Base-by-base conservation (phyloP, 2,329 filamentous ascomycete species). In the Trichoderma simmonsii region DNA sequence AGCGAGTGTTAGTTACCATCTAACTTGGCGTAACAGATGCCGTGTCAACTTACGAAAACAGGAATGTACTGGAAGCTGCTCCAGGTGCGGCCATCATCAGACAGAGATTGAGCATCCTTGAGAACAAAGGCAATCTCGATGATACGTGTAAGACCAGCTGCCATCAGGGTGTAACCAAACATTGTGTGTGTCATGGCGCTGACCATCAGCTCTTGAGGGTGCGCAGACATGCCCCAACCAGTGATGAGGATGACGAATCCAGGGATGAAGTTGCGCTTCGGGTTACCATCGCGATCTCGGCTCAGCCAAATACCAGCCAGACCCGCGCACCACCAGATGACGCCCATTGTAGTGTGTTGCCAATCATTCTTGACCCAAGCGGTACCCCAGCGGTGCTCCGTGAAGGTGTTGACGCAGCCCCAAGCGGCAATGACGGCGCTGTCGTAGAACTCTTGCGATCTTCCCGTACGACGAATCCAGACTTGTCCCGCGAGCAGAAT, bases 311-410 rank as follows among this genome's bases (percentile, higher is more conserved):
- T 88, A 56, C 96, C 96, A 12, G 95, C 88, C 34, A 99, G 84
- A 28, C 96, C 96, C 8, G 96, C 95, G 77, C 91, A 93, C 95
- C 95, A 99, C 96, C 96, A 99, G 66, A 99, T 90, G 74, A 99
- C 90, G n/a, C 96, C 96, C 95, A 99, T 98, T n/a, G 93, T 93
- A 0, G 96, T 99, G 81, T 99, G 96, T 81, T 99, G 95, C 83
- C 97, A 90, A 81, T 99, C 96, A 79, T 98, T 98, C 82, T 89
- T 90, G 67, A 92, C 94, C 96, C 96, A 99, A 0, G 89, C 87
- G 1, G 86, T 86, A 70, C 96, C 96, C 96, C 96, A 99, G 67
- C 92, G 90, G 80, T 99, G 96, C 82, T 98, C 96, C 21, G 96
- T 99, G 77, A 99, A 98, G 9, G 96, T 98, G 82, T 98, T 99